These are phyloP conservation scores for Pythium coloratum DNA, from an alignment of 352 stramenopile species.

Conservation along the genomic window DNA sequence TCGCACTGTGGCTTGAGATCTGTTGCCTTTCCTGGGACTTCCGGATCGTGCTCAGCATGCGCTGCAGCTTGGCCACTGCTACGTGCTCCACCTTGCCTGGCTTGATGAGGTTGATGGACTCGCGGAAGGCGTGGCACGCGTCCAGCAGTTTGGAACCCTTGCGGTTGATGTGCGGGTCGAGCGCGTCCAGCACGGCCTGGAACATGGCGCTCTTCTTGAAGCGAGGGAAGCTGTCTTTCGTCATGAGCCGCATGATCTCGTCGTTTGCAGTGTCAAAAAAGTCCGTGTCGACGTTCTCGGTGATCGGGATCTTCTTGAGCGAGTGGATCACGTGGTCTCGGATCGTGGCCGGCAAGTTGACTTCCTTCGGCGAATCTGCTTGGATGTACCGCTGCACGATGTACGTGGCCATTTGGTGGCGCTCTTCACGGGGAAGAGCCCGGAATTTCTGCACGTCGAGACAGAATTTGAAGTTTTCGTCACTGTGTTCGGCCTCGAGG, in stretches of 20 bases:
- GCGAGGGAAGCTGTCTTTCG: constrained; percentile 74
- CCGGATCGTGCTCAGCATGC: constrained; percentile 70
- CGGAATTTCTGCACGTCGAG: constrained; percentile 66
- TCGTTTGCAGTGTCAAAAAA: constrained; percentile 66
- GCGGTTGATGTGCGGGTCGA: constrained; percentile 63
- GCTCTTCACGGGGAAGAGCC: constrained; percentile 24
- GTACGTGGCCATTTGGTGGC: constrained; percentile 34
- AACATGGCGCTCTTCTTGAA: constrained; percentile 80
- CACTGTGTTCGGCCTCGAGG: constrained; percentile 69
- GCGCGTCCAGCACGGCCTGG: constrained; percentile 56
- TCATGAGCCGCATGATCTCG: constrained; percentile 84
- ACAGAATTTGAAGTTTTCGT: constrained; percentile 81
- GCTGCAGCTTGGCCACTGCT: constrained; percentile 50
- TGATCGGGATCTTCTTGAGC: constrained; percentile 29
- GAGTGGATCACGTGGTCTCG: constrained; percentile 43
- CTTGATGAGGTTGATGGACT: constrained; percentile 63
- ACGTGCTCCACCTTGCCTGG: constrained; percentile 55
- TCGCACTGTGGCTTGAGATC: neutral
- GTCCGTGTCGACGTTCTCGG: constrained; percentile 29
- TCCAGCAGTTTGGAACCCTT: constrained; percentile 65
- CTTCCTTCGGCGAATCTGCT: constrained; percentile 54
- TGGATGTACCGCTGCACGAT: constrained; percentile 67
- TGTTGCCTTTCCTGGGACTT: constrained; percentile 56
- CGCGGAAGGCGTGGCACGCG: constrained; percentile 71
- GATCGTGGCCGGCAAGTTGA: constrained; percentile 69